Evolutionary conservation across 805 yeast species (phyloP).

Genomic region (Scheffersomyces ergatensis): DNA sequence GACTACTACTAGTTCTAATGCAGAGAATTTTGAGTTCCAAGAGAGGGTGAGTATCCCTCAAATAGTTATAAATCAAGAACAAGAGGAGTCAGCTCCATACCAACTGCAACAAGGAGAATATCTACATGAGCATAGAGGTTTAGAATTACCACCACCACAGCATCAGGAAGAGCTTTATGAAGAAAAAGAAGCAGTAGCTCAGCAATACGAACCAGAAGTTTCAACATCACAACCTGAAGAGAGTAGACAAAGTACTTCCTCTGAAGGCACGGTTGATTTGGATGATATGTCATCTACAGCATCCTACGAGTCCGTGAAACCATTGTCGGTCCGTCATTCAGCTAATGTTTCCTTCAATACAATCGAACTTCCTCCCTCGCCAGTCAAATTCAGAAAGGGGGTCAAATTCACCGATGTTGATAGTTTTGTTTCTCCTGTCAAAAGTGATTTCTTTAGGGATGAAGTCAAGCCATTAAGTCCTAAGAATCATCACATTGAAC

Average conservation of each 20-base stretch:
- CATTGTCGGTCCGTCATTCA: conserved; percentile 17
- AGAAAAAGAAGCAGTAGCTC: background rate
- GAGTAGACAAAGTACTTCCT: background rate
- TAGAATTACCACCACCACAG: too few species aligned
- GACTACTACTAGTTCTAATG: background rate
- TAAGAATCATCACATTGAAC: conserved; percentile 28
- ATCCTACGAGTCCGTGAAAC: conserved; percentile 16
- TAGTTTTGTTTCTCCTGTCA: background rate
- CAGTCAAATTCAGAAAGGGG: background rate
- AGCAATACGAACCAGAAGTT: too few species aligned
- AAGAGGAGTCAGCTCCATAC: background rate
- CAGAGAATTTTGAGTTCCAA: too few species aligned
- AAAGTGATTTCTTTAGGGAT: background rate
- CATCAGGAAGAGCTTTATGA: background rate
- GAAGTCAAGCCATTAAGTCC: conserved; percentile 31
- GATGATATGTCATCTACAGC: conserved; percentile 10
- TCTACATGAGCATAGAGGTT: too few species aligned
- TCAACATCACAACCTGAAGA: background rate
- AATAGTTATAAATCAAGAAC: background rate
- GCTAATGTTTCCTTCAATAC: background rate
- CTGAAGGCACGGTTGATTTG: background rate
- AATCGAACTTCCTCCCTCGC: background rate
- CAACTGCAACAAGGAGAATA: too few species aligned
- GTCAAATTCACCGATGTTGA: background rate
- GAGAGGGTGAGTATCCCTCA: background rate